Percentiles rank a stretch among this genome's conserved stretches.
Conservation (phyloP, 2,329 filamentous ascomycete genomes). For the Stachybotrys chartarum region DNA sequence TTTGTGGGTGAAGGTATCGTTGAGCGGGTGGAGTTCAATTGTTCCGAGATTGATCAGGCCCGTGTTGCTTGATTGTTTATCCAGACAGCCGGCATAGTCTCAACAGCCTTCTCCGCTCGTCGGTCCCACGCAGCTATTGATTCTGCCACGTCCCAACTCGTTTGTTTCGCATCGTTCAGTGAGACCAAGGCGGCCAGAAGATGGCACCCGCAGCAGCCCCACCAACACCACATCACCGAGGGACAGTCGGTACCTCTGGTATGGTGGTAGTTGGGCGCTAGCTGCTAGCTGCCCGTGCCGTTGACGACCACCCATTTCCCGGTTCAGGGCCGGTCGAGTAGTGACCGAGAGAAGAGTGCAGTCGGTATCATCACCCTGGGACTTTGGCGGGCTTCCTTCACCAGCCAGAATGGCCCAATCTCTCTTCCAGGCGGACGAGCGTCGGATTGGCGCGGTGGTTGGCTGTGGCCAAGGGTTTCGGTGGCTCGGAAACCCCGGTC, state of each 20-base stretch:
- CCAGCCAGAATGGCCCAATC: background rate
- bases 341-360: background rate
- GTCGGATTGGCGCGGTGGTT: background rate
- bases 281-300: background rate
- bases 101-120: no score
- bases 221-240: conserved; percentile 4
- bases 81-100: no score
- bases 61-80: no score
- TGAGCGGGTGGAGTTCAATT: no score
- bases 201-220: conserved; percentile 13
- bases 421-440: background rate
- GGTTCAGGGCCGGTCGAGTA: background rate
- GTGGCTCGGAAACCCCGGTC: background rate
- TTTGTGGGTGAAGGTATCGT: no score
- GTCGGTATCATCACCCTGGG: background rate
- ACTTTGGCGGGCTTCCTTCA: background rate
- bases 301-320: background rate
- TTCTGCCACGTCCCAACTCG: background rate
- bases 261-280: background rate
- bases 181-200: conserved; percentile 5
- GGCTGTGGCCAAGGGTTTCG: background rate
- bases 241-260: background rate
- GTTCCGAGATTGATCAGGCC: no score
- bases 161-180: background rate
- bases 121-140: background rate